Base-by-base conservation (phyloP, 1,139 yeast species). In the Nakaseomyces glabratus region DNA sequence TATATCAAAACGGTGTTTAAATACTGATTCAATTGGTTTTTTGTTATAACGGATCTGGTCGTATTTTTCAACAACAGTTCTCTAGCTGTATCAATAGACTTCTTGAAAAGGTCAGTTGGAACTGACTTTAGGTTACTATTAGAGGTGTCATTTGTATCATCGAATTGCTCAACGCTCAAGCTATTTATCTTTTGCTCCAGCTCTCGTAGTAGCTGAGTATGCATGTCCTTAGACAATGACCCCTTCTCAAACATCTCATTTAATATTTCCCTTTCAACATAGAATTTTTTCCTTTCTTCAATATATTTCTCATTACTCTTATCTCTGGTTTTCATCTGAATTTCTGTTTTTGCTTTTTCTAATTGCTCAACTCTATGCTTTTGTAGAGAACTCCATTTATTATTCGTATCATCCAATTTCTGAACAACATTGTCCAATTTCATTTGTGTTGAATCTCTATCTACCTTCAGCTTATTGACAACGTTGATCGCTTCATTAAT, bases 61-160 rank as follows among this genome's bases (percentile, higher is more conserved):
- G 44, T 32, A 29, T 47, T 51, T 20, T 46, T 42, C 4, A 12
- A 30, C 4, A 52, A 25, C 20, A 53, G 24, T 15, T 44, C 36
- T 26, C 38, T 40, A 1, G 57, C 58, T 5, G 46, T 45, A 3
- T 38, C 43, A 9, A 53, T 31, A 2, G 56, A 49, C 30, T 44
- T 48, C 13, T 29, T 36, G 34, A 47, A 53, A n/a, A 43, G 31
- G 14, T 32, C 30, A 11, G 26, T 24, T 3, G 29, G 19, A 9
- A 33, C 28, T n/a, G 16, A 12, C 16, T 17, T 24, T 11, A 29
- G 28, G 8, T 33, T 21, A 9, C 13, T 19, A 18, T 23, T 24
- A n/a, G 28, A 20, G n/a, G 24, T 12, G 24, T 24, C 23, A 7
- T 30, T 21, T 13, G 10, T 14, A 22, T 28, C 32, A n/a, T 22